These are phyloP conservation scores for Aeminium ludgeri DNA, from an alignment of 495 filamentous ascomycete species.

Conservation along the genomic window DNA sequence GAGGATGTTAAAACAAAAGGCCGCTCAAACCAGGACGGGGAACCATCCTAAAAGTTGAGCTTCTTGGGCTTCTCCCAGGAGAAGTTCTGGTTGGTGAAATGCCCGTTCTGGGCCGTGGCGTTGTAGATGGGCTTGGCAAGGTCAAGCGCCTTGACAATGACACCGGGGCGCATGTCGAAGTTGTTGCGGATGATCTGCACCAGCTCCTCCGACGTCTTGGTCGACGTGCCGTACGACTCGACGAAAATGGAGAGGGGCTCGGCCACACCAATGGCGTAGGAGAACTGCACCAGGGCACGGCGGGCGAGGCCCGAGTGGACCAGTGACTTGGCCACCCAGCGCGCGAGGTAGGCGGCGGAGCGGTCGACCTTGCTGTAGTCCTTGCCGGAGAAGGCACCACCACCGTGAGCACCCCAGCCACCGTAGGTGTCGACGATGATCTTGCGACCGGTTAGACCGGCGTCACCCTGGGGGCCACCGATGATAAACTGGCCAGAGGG, in stretches of 20 bases:
- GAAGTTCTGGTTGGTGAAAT: slow-evolving; percentile 98
- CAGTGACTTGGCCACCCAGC: slow-evolving; percentile 98
- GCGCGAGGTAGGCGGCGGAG: slow-evolving; percentile 89
- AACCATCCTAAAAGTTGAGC: slow-evolving; percentile 53
- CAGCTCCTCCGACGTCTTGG: slow-evolving; percentile 58
- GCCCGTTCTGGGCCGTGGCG: slow-evolving; percentile 97
- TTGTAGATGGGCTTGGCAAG: slow-evolving; percentile 91
- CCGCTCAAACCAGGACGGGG: background rate
- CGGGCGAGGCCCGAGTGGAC: slow-evolving; percentile 75
- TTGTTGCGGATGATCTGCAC: slow-evolving; percentile 86
- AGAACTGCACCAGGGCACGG: slow-evolving; percentile 88
- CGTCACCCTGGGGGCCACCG: slow-evolving; percentile 96
- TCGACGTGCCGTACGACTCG: slow-evolving; percentile 67
- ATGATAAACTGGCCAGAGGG: slow-evolving; percentile 98
- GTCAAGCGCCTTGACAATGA: slow-evolving; percentile 95
- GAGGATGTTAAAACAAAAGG: background rate
- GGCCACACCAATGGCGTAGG: slow-evolving; percentile 96
- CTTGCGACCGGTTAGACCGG: slow-evolving; percentile 96
- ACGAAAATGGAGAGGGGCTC: slow-evolving; percentile 89
- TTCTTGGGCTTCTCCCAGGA: slow-evolving; percentile 95
- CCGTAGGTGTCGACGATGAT: slow-evolving; percentile 99
- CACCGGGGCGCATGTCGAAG: slow-evolving; percentile 93
- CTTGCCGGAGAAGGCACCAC: slow-evolving; percentile 99
- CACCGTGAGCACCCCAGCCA: slow-evolving; percentile 98
- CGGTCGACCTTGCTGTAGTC: slow-evolving; percentile 99